Conservation (phyloP, 2,329 filamentous ascomycete species). For the Fusarium tuaranense region DNA sequence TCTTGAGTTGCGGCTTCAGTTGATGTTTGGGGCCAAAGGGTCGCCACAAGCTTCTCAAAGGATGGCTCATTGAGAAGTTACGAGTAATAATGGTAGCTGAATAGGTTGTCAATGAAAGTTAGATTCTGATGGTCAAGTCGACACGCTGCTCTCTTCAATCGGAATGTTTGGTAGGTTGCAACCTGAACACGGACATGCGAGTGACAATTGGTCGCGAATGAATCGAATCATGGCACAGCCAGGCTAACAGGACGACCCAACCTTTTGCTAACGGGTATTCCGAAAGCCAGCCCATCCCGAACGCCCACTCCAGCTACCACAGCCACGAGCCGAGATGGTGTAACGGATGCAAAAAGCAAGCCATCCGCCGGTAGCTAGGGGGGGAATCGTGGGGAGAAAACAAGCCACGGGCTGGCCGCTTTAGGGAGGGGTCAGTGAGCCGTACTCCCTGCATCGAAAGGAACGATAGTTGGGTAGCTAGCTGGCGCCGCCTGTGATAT, state of each 20-base stretch:
- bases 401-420: conserved; percentile 29
- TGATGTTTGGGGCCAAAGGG: background rate
- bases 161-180: conserved; percentile 33
- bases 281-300: conserved; percentile 6
- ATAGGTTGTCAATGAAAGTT: background rate
- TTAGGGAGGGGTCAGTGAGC: conserved; percentile 10
- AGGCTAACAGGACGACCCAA: background rate
- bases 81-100: background rate
- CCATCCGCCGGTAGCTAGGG: conserved; percentile 23
- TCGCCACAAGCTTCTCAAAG: background rate
- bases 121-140: background rate
- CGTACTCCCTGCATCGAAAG: conserved; percentile 34
- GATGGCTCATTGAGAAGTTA: background rate
- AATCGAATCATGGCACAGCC: background rate
- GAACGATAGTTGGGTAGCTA: conserved; percentile 10
- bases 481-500: conserved; percentile 7
- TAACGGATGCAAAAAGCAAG: conserved; percentile 29
- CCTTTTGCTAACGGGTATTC: background rate
- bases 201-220: background rate
- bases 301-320: conserved; percentile 7
- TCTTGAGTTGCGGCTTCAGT: background rate
- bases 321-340: conserved; percentile 19
- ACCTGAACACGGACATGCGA: conserved; percentile 7
- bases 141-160: background rate
- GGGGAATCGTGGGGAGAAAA: conserved; percentile 40